Evolutionary conservation across 805 yeast species (phyloP), one percentile per base, ranked within the genome.

Genomic region (Candida fluviatilis): DNA sequence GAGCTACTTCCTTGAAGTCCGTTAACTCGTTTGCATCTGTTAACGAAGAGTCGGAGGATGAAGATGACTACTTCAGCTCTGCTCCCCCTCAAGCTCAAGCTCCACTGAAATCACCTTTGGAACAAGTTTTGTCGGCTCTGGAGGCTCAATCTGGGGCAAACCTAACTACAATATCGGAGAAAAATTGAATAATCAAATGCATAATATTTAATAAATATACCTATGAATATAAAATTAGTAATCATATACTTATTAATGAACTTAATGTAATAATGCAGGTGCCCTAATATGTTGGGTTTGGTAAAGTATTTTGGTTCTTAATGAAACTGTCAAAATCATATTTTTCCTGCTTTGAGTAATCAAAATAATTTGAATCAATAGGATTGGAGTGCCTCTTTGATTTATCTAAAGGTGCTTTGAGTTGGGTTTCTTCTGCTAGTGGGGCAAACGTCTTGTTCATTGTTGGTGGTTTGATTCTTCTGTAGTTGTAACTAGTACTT

Each of bases 261-360:
- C 24, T 21, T n/a, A n/a, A n/a, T n/a, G n/a, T n/a, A n/a, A n/a
- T n/a, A 21, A 26, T 29, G 15, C 15, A 13, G 18, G 7, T 7
- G 8, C 5, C 4, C 18, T n/a, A 31, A 7, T 12, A 31, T 16
- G 28, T 33, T n/a, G 35, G 21, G n/a, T 11, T 33, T 23, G 35
- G 35, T 33, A 33, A 13, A 6, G 27, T 14, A 16, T 23, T 23
- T 38, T 54, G 65, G 32, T 55, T 55, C 60, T 33, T 23, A n/a
- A 65, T 65, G 38, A 60, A 66, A 3, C 66, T 55, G 36, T 57
- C 52, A 37, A 66, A 66, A 47, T 66, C 69, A 39, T 66, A 66
- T 30, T 50, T 53, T n/a, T 50, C 60, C 31, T 42, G 45, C 0
- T 47, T 37, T 4, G 60, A 42, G 40, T 66, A 66, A 42, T 66